phyloP scores from a whole-genome alignment of 805 yeast genomes.

The Nakazawaea siamensis region DNA sequence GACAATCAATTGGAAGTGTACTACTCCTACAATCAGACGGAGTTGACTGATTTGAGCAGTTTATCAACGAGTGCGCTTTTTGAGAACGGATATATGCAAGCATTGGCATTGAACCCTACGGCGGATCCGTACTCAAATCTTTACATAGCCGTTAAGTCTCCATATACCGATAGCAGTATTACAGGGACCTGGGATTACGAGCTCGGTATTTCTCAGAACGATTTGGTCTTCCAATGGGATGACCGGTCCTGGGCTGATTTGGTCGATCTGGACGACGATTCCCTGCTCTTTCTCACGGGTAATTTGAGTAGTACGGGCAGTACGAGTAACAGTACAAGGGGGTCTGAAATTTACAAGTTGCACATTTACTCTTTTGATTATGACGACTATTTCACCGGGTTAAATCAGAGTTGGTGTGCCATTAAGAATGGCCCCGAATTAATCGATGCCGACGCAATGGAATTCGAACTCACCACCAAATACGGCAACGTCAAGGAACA shows the following conservation, averaged over 20 bases:
- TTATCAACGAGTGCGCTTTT: slow-evolving; percentile 14
- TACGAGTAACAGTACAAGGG: slow-evolving; percentile 3
- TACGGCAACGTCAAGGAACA: slow-evolving; percentile 48
- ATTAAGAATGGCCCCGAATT: slow-evolving; percentile 43
- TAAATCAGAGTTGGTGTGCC: slow-evolving; percentile 67
- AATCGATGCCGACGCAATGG: slow-evolving; percentile 16
- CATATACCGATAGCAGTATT: slow-evolving; percentile 9
- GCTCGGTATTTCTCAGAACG: slow-evolving; percentile 56
- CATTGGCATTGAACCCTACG: slow-evolving; percentile 11
- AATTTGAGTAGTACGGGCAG: slow-evolving; percentile 22
- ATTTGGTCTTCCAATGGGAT: slow-evolving; percentile 67
- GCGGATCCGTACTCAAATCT: slow-evolving; percentile 10
- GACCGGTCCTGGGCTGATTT: slow-evolving; percentile 42
- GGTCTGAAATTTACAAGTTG: slow-evolving; percentile 25
- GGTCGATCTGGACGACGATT: slow-evolving; percentile 62
- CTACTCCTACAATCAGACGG: slow-evolving; percentile 18
- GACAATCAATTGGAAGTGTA: slow-evolving; percentile 18
- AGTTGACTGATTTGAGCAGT: slow-evolving; percentile 8
- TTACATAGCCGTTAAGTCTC: slow-evolving; percentile 17
- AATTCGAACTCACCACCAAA: slow-evolving; percentile 32
- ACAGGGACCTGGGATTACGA: slow-evolving; percentile 46
- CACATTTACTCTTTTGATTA: slow-evolving; percentile 39
- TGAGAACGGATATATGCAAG: slow-evolving; percentile 20
- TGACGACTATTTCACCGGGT: slow-evolving; percentile 23
- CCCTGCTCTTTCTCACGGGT: slow-evolving; percentile 61